A percentile compares a stretch with the other conserved stretches of the same genome.
Evolutionary conservation across 2,329 filamentous ascomycete genomes (phyloP).

Genomic region (Fusarium euwallaceae): DNA sequence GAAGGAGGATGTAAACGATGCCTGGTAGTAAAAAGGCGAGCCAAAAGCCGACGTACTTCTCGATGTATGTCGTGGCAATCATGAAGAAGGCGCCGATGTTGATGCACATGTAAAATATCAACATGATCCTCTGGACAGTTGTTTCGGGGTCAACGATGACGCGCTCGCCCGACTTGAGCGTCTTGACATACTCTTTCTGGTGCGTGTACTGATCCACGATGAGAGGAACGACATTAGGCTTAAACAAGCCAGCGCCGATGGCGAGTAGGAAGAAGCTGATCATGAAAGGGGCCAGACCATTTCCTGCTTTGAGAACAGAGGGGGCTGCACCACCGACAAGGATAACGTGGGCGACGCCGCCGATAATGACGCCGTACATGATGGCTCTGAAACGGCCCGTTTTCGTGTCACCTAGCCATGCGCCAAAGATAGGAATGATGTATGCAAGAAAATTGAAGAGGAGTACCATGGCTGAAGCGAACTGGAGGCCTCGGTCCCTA

Average conservation of each 20-base stretch:
- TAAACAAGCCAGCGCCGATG: constrained; percentile 78
- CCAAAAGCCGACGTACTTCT: constrained; percentile 40
- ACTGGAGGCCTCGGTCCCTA: neutral
- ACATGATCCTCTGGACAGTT: neutral
- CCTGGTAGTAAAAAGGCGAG: constrained; percentile 53
- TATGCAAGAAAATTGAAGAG: constrained; percentile 71
- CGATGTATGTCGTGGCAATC: neutral
- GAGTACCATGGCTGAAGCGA: constrained; percentile 57
- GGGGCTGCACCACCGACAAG: constrained; percentile 71
- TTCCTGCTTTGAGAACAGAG: constrained; percentile 58
- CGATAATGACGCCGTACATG: constrained; percentile 75
- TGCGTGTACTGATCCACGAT: constrained; percentile 75
- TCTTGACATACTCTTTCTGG: constrained; percentile 56
- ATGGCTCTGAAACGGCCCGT: constrained; percentile 80
- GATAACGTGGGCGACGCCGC: constrained; percentile 77
- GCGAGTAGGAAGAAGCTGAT: constrained; percentile 69
- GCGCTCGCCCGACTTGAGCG: constrained; percentile 64
- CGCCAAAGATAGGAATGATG: constrained; percentile 66
- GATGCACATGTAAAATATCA: constrained; percentile 5
- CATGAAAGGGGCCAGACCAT: constrained; percentile 67
- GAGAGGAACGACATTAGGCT: constrained; percentile 78
- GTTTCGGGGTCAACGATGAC: neutral
- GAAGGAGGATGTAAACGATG: constrained; percentile 68
- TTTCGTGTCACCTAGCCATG: constrained; percentile 74
- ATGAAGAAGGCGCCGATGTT: neutral